Percentiles rank a stretch among this genome's conserved stretches.
phyloP scores from a whole-genome alignment of 305 asterid species.

The Andrographis paniculata region DNA sequence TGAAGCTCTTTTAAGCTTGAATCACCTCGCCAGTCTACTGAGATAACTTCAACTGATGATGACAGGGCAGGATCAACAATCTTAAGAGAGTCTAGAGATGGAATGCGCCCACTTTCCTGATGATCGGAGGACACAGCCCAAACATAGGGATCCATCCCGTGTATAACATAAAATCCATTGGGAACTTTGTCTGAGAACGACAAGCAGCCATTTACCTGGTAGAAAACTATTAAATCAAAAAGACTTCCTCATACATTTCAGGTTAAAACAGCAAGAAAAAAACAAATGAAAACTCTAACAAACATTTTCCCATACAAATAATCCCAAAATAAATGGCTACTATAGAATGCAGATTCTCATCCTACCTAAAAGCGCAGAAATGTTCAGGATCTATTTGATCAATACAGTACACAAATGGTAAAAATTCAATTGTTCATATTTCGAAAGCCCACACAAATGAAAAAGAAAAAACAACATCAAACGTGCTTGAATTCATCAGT shows the following conservation, averaged over 20 bases:
- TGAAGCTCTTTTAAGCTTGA: conserved; percentile 81
- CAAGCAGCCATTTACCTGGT: conserved; percentile 87
- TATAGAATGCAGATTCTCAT: neutral
- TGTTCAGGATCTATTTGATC: conserved; percentile 5
- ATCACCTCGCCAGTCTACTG: conserved; percentile 64
- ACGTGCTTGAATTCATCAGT: neutral
- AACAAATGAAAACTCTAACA: conserved; percentile 8
- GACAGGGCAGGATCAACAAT: conserved; percentile 50
- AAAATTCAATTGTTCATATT: neutral
- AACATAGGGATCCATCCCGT: conserved; percentile 96
- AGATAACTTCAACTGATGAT: conserved; percentile 73
- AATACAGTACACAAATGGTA: conserved; percentile 2
- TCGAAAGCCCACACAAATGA: neutral
- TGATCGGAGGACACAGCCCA: conserved; percentile 84
- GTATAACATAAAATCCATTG: conserved; percentile 80
- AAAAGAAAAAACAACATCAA: neutral
- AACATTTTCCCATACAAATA: neutral
- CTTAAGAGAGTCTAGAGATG: conserved; percentile 75
- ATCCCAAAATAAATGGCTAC: too few relatives aligned
- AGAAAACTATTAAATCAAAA: conserved; percentile 16
- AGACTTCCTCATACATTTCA: conserved; percentile 6
- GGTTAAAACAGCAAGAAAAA: conserved; percentile 6
- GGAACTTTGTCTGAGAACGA: conserved; percentile 80
- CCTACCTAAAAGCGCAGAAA: neutral
- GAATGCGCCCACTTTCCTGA: conserved; percentile 83